phyloP scores from a whole-genome alignment of 768 basidiomycete species.

The Naganishia kalamii region DNA sequence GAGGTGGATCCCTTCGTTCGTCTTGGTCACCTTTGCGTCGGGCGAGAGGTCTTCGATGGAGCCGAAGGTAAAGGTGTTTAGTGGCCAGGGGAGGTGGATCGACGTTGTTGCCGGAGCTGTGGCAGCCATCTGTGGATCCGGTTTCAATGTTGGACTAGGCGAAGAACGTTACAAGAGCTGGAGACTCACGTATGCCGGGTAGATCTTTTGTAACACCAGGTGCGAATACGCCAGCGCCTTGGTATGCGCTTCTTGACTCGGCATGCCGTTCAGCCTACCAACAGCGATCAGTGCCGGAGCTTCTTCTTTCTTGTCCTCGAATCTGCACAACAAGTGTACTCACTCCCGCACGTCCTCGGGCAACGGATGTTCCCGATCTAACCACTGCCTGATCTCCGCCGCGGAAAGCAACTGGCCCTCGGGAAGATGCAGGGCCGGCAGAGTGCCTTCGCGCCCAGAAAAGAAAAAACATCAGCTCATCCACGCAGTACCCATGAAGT shows the following conservation, averaged over 20 bases:
- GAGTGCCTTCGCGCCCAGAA: background rate
- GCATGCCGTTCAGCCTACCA: slow-evolving; percentile 22
- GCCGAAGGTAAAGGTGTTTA: slow-evolving; percentile 9
- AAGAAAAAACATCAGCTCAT: background rate
- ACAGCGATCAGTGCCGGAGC: background rate
- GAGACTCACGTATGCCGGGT: slow-evolving; percentile 21
- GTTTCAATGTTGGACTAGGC: background rate
- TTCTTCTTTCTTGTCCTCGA: no score
- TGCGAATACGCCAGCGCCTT: slow-evolving; percentile 18
- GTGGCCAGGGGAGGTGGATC: slow-evolving; percentile 17
- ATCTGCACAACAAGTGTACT: background rate
- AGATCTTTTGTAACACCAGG: slow-evolving; percentile 23
- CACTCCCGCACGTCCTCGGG: slow-evolving; percentile 17
- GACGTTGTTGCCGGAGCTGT: background rate
- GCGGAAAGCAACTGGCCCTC: background rate
- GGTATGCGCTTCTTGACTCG: slow-evolving; percentile 25
- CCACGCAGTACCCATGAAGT: background rate
- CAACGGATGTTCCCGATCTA: slow-evolving; percentile 20
- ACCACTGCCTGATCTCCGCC: slow-evolving; percentile 22
- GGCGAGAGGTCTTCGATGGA: slow-evolving; percentile 10
- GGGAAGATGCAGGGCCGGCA: slow-evolving; percentile 17
- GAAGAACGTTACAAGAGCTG: background rate
- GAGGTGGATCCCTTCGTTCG: slow-evolving; percentile 11
- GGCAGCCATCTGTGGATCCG: background rate
- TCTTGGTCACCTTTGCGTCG: background rate